phyloP scores from a whole-genome alignment of 306 rosid genomes.

The Macrotyloma uniflorum region DNA sequence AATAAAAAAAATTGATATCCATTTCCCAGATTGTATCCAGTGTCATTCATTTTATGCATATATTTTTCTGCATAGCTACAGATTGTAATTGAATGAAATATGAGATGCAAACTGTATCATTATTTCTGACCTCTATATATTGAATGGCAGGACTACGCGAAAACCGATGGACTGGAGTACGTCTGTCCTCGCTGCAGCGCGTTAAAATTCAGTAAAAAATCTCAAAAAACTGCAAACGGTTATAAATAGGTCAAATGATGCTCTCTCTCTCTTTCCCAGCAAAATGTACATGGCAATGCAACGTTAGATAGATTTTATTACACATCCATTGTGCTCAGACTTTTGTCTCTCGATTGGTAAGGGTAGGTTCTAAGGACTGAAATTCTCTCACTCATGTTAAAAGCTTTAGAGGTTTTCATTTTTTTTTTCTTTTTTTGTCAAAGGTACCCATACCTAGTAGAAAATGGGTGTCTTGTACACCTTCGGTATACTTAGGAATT shows the following conservation, averaged over 20 bases:
- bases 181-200: slow-evolving; percentile 92
- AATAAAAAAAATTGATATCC: neutral
- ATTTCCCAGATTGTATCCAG: no score
- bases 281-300: slow-evolving; percentile 40
- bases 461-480: neutral
- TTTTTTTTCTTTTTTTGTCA: neutral
- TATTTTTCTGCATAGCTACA: neutral
- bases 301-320: slow-evolving; percentile 28
- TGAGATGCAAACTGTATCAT: neutral
- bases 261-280: neutral
- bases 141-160: slow-evolving; percentile 86
- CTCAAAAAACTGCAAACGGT: slow-evolving; percentile 80
- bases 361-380: slow-evolving; percentile 37
- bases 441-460: neutral
- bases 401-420: neutral
- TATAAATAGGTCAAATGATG: slow-evolving; percentile 30
- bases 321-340: slow-evolving; percentile 14
- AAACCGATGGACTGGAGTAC: slow-evolving; percentile 95
- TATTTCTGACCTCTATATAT: neutral
- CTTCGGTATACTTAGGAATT: neutral
- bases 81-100: neutral
- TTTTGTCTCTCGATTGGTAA: neutral
- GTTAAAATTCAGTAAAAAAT: slow-evolving; percentile 80
- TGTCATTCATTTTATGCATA: no score
- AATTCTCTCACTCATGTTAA: slow-evolving; percentile 20